phyloP scores from a whole-genome alignment of 78 protist genomes.

The slime mould (Dictyostelium discoideum) region DNA sequence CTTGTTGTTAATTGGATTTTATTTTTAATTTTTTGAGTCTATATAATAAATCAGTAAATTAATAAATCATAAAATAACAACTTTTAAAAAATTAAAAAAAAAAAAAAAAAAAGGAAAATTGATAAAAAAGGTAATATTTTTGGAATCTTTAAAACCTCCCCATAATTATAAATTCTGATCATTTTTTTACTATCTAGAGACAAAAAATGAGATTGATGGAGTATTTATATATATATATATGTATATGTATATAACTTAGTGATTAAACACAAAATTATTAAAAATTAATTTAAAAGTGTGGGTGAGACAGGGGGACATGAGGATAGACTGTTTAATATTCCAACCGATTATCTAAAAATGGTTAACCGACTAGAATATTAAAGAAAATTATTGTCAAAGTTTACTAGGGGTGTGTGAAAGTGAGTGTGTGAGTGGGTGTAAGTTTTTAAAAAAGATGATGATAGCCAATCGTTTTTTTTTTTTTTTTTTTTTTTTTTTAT shows the following conservation, averaged over 20 bases:
- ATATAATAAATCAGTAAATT: neutral
- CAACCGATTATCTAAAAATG: neutral
- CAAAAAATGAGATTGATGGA: neutral
- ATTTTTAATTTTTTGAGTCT: no score
- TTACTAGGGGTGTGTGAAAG: neutral
- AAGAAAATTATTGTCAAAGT: neutral
- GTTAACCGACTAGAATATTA: neutral
- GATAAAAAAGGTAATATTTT: neutral
- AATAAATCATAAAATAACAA: neutral
- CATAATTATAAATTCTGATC: neutral
- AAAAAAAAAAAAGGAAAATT: no score
- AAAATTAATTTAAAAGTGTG: neutral
- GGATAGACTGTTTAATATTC: neutral
- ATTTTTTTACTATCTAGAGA: neutral
- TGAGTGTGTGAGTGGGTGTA: neutral
- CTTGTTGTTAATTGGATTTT: neutral
- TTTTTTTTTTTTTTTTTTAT: no score
- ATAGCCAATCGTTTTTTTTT: neutral
- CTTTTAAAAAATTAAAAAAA: neutral
- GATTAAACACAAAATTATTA: no score
- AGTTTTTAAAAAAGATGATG: neutral
- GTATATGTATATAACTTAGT: no score
- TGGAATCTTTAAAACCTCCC: neutral
- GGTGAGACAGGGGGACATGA: neutral
- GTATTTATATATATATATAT: no score